A percentile compares a stretch with the other conserved stretches of the same genome.
Evolutionary conservation across 352 stramenopile species (phyloP).

Genomic region (Phytophthora tubulina): DNA sequence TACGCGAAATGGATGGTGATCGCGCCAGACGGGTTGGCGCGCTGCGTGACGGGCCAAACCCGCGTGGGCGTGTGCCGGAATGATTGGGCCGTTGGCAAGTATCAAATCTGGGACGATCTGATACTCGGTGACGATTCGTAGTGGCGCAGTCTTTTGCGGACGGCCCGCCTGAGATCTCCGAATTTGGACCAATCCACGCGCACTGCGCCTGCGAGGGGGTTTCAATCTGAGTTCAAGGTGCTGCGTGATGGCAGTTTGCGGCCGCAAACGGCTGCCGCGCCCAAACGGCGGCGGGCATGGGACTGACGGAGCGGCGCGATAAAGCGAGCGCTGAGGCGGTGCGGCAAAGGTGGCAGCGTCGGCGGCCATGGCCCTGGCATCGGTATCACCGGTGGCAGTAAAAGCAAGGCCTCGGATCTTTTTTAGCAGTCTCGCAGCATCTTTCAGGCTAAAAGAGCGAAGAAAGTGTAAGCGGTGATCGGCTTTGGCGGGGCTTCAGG

Average conservation of each 20-base stretch:
- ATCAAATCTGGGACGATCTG: constrained; percentile 15
- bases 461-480: constrained; percentile 28
- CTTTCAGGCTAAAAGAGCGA: constrained; percentile 33
- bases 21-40: constrained; percentile 25
- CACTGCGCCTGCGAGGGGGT: constrained; percentile 20
- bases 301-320: constrained; percentile 14
- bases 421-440: constrained; percentile 41
- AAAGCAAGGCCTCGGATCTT: constrained; percentile 39
- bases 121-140: neutral
- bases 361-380: neutral
- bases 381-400: constrained; percentile 9
- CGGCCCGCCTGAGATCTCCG: neutral
- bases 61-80: constrained; percentile 3
- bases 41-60: constrained; percentile 17
- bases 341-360: neutral
- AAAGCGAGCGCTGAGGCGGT: neutral
- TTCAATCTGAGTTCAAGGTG: constrained; percentile 42
- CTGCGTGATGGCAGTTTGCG: constrained; percentile 28
- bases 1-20: constrained; percentile 44
- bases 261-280: constrained; percentile 20
- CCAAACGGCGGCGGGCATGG: constrained; percentile 29
- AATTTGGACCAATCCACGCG: constrained; percentile 14
- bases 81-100: constrained; percentile 9
- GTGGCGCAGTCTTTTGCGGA: constrained; percentile 22
- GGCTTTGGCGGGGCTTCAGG: constrained; percentile 25